Percentiles rank a stretch among this genome's conserved stretches.
Evolutionary conservation across 2,329 filamentous ascomycete species (phyloP).

Genomic region (Ascochyta clinopodiicola): DNA sequence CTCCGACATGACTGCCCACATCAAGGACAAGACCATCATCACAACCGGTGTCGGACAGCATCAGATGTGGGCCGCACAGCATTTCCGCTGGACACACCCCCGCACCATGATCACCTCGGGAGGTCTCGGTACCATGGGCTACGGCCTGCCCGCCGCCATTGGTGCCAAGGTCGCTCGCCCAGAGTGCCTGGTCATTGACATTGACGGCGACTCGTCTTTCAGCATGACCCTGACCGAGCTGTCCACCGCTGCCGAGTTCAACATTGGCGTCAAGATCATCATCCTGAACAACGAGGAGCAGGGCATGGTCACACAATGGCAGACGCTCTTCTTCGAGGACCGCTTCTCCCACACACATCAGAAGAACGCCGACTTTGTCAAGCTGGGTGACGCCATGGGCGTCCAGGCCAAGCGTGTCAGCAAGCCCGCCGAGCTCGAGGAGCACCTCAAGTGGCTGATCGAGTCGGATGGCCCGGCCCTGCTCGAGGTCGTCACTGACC

Average conservation of each 20-base stretch:
- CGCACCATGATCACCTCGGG: conserved; percentile 96
- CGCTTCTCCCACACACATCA: conserved; percentile 93
- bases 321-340: conserved; percentile 96
- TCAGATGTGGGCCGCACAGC: conserved; percentile 98
- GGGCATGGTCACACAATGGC: conserved; percentile 99
- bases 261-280: conserved; percentile 95
- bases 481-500: conserved; percentile 88
- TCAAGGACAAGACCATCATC: conserved; percentile 86
- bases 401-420: conserved; percentile 75
- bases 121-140: conserved; percentile 96
- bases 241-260: conserved; percentile 90
- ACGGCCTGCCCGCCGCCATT: conserved; percentile 90
- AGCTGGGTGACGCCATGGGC: conserved; percentile 89
- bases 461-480: conserved; percentile 85
- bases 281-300: conserved; percentile 97
- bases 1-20: conserved; percentile 78
- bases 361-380: conserved; percentile 94
- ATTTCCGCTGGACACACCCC: conserved; percentile 92
- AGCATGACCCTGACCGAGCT: conserved; percentile 98
- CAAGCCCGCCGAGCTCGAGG: conserved; percentile 78
- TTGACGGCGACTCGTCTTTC: conserved; percentile 98
- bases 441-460: conserved; percentile 86
- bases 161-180: conserved; percentile 87
- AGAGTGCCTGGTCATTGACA: conserved; percentile 88
- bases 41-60: conserved; percentile 95